Evolutionary conservation across 192 early-diverging fungal species (phyloP), one percentile per base, ranked within the genome.

Genomic region (Backusella australiensis): DNA sequence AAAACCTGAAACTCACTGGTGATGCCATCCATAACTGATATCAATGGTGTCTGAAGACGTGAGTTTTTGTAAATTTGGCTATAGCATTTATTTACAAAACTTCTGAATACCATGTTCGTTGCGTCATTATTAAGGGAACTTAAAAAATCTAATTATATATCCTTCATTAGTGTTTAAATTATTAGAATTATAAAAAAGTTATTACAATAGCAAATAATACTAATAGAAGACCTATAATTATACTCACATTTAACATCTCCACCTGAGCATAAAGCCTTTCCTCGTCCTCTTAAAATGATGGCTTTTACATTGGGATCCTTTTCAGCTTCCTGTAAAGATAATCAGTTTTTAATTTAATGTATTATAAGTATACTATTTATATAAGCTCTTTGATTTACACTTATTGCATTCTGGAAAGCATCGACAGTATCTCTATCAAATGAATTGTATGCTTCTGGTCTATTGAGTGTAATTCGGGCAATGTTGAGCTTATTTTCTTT

Each of bases 11-110:
- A 39, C 84, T 52, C 86, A 91, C 90, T 94, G 39, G 92, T 94
- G 75, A 93, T 91, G 7, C 93, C 97, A 76, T 97, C 85, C 79
- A 98, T 88, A 52, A 99, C 84, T 6, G 95, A 87, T 46, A 99
- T 93, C 74, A 93, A 90, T 0, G 98, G 98, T 67, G 94, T 99
- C 46, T 90, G 78, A 26, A 93, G 79, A 19, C 96, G 89, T 4
- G 93, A 96, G 71, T 97, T 93, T 26, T 92, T 81, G 82, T 99
- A 95, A 84, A 98, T 94, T 68, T 98, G 82, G 76, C 85, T 82
- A 84, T 98, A 99, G 83, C 98, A 96, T 69, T 91, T 21, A 56
- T 8, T 56, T 21, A 26, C 0, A 1, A 26, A 11, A 3, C 9
- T 0, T 23, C 53, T 17, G 6, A 56, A 56, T 23, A 12, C 23